A percentile compares a stretch with the other conserved stretches of the same genome.
phyloP scores from a whole-genome alignment of 345 rosid species.

The Salix brachista region DNA sequence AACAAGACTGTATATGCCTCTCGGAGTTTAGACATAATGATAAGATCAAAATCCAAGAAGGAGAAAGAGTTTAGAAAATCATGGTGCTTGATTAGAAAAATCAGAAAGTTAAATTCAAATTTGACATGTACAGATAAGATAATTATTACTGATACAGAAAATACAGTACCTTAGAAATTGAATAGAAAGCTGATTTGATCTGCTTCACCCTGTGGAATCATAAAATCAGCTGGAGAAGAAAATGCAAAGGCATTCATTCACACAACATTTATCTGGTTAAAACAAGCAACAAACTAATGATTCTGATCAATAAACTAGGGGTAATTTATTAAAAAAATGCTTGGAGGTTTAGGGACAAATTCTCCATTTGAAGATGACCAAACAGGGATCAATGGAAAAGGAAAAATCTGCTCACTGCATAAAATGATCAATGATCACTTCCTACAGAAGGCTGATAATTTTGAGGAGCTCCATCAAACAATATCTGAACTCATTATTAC shows the following conservation, averaged over 20 bases:
- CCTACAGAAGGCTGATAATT: not conserved
- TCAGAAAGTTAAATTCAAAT: not conserved
- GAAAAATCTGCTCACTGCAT: not conserved
- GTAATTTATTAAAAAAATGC: no score
- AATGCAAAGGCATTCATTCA: not conserved
- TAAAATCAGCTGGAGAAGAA: not conserved
- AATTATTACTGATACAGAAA: not conserved
- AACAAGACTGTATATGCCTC: not conserved
- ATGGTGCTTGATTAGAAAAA: not conserved
- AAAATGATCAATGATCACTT: not conserved
- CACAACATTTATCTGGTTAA: not conserved
- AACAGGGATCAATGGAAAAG: not conserved
- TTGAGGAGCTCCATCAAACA: not conserved
- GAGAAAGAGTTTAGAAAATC: not conserved
- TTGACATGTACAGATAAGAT: not conserved
- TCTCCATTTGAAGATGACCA: no score
- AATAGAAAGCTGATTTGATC: slow-evolving; percentile 92
- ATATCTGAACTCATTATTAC: not conserved
- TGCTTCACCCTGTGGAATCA: slow-evolving; percentile 61
- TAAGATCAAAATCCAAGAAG: not conserved
- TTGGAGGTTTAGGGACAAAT: no score
- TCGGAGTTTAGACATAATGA: not conserved
- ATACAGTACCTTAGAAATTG: slow-evolving; percentile 56
- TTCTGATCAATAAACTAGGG: not conserved
- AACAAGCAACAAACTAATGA: not conserved